A percentile compares a stretch with the other conserved stretches of the same genome.
phyloP scores from a whole-genome alignment of 345 rosid species.

The Reutealis trisperma region DNA sequence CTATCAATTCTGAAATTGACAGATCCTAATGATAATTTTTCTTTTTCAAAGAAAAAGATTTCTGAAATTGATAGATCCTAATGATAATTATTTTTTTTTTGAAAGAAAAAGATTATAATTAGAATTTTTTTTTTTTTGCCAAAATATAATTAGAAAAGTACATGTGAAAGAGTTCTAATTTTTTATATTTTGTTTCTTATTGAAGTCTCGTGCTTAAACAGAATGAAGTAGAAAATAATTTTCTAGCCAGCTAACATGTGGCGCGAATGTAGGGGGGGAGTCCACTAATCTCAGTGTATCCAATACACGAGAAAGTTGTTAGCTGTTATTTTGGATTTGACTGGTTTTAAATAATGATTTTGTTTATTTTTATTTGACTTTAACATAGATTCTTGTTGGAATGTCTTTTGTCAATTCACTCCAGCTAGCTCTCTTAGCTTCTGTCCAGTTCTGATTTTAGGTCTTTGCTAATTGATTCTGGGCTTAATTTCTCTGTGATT shows the following conservation, averaged over 20 bases:
- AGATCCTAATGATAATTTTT: too few species aligned
- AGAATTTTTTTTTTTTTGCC: too few species aligned
- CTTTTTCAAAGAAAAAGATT: too few species aligned
- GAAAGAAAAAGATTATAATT: too few species aligned
- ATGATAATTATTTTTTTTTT: too few species aligned
- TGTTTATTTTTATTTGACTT: constrained; percentile 8
- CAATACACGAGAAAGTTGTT: constrained; percentile 5
- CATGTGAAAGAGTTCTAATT: too few species aligned
- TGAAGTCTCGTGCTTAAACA: background rate
- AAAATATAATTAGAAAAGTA: too few species aligned
- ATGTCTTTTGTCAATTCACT: constrained; percentile 20
- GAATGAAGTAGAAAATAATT: background rate
- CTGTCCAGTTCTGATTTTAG: background rate
- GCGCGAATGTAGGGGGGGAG: constrained; percentile 30
- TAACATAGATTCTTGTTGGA: constrained; percentile 27
- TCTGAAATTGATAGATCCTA: too few species aligned
- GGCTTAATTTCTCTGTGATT: background rate
- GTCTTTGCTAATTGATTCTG: too few species aligned
- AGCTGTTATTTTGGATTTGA: constrained; percentile 21
- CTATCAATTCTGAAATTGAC: too few species aligned
- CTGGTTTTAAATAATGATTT: background rate
- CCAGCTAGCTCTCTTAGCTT: constrained; percentile 1
- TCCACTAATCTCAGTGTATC: background rate
- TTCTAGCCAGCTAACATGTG: constrained; percentile 10
- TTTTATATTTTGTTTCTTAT: too few species aligned